Base-by-base conservation (phyloP, 371 early-diverging fungal species). In the Apophysomyces ossiformis region DNA sequence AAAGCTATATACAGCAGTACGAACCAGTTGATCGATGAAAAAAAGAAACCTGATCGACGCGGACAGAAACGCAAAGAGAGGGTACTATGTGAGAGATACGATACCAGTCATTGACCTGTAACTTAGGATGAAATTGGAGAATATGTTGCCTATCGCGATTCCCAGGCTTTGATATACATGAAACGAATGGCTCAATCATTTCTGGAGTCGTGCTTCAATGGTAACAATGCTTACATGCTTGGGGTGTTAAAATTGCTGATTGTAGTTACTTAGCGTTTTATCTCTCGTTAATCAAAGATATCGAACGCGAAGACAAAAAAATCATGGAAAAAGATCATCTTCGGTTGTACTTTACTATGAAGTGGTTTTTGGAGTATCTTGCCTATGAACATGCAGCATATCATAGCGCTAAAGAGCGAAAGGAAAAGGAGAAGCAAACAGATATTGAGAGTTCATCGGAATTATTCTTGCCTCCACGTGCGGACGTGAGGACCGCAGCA, bases 171-270 rank as follows among this genome's bases (percentile, higher is more conserved):
- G 60, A 63, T 50, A 54, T 58, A 64, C 61, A 56, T 81, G 54
- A 64, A 84, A 73, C 32, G 65, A 45, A 71, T 69, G 21, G 67
- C 82, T 7, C 75, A 73, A 45, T 72, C 76, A 0, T 81, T 92
- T 60, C 38, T 90, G 58, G 84, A 81, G 63, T 74, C 79, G 36
- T 78, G 86, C 57, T 92, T 90, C 69, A 90, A 92, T 76, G 75
- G 88, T 88, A 84, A 65, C 69, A 18, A 9, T 8, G 21, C 21
- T 11, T 50, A 16, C 35, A 21, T 21, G n/a, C 5, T 21, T 26
- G 1, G 32, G 32, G 32, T 26, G 32, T 26, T 3, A 26, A 18
- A 21, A 18, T 5, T 7, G 4, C 9, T 21, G 21, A 18, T 11
- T 21, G 7, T 8, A 5, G 18, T 50, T 26, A n/a, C 9, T 18